Evolutionary conservation across 805 yeast species (phyloP).

Genomic region (Isabelozyma pseudorhagii): DNA sequence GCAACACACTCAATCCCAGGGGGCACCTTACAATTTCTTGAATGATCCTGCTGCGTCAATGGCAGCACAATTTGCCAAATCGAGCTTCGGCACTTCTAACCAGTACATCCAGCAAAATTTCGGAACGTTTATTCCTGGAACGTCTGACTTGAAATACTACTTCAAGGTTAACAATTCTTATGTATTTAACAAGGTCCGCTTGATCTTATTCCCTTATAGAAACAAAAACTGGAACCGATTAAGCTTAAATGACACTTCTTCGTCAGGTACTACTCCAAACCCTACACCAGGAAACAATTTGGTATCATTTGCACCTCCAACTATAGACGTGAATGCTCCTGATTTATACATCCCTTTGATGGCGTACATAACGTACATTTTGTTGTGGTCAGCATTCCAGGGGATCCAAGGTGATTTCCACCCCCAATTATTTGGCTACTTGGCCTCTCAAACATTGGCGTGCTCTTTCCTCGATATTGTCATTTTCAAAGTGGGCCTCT

Average conservation of each 20-base stretch:
- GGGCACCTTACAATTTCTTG: constrained; percentile 40
- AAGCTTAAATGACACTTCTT: constrained; percentile 19
- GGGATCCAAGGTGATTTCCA: constrained; percentile 90
- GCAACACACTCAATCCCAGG: constrained; percentile 9
- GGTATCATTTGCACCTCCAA: constrained; percentile 66
- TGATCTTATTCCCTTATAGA: constrained; percentile 82
- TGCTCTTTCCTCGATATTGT: constrained; percentile 73
- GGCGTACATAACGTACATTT: constrained; percentile 85
- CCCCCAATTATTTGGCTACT: constrained; percentile 85
- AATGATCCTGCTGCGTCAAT: constrained; percentile 77
- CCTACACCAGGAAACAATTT: constrained; percentile 6
- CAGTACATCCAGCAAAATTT: constrained; percentile 75
- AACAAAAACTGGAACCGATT: constrained; percentile 80
- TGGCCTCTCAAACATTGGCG: constrained; percentile 83
- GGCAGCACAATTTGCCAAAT: constrained; percentile 86
- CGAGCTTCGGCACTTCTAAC: constrained; percentile 78
- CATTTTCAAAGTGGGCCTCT: constrained; percentile 77
- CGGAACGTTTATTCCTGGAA: constrained; percentile 46
- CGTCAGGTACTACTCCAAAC: constrained; percentile 23
- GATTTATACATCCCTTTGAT: constrained; percentile 94
- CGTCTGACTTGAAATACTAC: constrained; percentile 69
- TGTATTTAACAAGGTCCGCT: constrained; percentile 67
- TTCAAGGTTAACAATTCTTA: constrained; percentile 90
- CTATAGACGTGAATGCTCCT: constrained; percentile 89
- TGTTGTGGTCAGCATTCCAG: constrained; percentile 77